Evolutionary conservation across 345 rosid species (phyloP).

Genomic region (Draba incana): DNA sequence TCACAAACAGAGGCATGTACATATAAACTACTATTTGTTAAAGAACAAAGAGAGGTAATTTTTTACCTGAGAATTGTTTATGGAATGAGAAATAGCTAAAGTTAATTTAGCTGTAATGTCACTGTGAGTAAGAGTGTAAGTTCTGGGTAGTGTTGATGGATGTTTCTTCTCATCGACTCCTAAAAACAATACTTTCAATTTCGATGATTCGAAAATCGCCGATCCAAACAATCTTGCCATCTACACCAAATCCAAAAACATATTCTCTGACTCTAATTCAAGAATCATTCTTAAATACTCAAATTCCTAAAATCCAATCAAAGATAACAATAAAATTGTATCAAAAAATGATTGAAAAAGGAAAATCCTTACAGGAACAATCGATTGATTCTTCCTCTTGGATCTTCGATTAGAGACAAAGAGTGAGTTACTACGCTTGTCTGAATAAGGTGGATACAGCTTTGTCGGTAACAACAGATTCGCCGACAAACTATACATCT

Average conservation of each 20-base stretch:
- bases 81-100: slow-evolving; percentile 84
- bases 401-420: slow-evolving; percentile 48
- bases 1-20: slow-evolving; percentile 1
- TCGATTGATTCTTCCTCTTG: slow-evolving; percentile 52
- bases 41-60: not conserved
- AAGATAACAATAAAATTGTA: not conserved
- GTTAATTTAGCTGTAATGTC: slow-evolving; percentile 87
- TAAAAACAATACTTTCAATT: slow-evolving; percentile 82
- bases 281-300: not conserved
- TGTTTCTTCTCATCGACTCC: slow-evolving; percentile 95
- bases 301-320: not conserved
- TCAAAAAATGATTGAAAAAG: not conserved
- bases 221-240: slow-evolving; percentile 94
- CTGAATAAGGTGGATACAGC: slow-evolving; percentile 50
- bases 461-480: slow-evolving; percentile 51
- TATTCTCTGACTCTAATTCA: not conserved
- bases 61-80: slow-evolving; percentile 89
- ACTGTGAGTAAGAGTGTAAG: slow-evolving; percentile 92
- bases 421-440: slow-evolving; percentile 52
- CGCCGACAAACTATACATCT: slow-evolving; percentile 58
- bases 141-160: slow-evolving; percentile 86
- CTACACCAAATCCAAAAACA: slow-evolving; percentile 44
- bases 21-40: too few species aligned
- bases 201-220: slow-evolving; percentile 88
- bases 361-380: slow-evolving; percentile 58